Evolutionary conservation across 2,329 filamentous ascomycete genomes (phyloP), one percentile per base, ranked within the genome.

Genomic region (Penicillium psychrosexuale): DNA sequence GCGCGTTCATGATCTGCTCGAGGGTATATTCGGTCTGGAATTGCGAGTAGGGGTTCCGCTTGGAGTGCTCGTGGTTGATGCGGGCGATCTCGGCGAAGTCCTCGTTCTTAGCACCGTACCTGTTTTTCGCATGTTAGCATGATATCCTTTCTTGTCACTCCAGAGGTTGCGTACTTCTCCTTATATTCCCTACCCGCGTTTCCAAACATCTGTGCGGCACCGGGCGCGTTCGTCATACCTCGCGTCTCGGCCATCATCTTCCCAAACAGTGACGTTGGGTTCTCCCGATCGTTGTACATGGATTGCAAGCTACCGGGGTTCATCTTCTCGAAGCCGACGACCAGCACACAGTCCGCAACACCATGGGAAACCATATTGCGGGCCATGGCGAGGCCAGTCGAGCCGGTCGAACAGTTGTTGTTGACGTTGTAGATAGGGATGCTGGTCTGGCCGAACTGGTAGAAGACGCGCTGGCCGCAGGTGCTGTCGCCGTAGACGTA

Each of bases 271-370:
- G 85, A 87, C 0, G 84, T 88, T 3, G 93, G 92, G 69, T 88
- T 92, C 63, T 86, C 84, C 27, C 93, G 83, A 72, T 97, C 93
- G 64, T 92, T 87, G 78, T 90, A 97, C 77, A 89, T 87, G 53
- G 79, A 83, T 78, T 92, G 86, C 62, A 97, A 79, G 64, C 86
- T 90, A n/a, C 93, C 93, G 0, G 89, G 87, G 77, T 88, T 92
- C 93, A 97, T 97, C 84, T 97, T 97, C 81, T 97, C 94, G 67
- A 97, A 97, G 4, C 93, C 94, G 19, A 97, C 85, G 1, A 97
- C 92, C 57, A 97, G 78, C 19, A 96, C 85, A 70, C 91, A 96
- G 74, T 96, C 90, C 1, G 91, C 89, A 13, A 84, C 89, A 33
- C 92, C 92, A 65, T 89, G 82, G 7, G 85, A 81, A 65, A 97